Base-by-base conservation (phyloP, 169 alveolate species). In the Plasmodium ovale region DNA sequence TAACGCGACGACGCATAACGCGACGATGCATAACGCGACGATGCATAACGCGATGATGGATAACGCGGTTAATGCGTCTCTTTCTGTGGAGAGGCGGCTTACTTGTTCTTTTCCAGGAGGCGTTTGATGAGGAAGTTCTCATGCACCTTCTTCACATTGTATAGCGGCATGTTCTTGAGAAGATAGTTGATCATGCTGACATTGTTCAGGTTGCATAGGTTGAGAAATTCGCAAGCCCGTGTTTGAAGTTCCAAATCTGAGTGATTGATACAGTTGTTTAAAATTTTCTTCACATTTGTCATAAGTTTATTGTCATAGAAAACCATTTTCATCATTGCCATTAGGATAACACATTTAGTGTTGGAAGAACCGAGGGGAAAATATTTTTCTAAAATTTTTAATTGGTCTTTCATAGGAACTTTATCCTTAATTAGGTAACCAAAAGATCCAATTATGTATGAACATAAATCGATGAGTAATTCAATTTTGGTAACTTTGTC, bases 141-240 rank as follows among this genome's bases (percentile, higher is more conserved):
- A 33, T 72, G 88, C 10, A 64, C 58, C 44, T 87, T 87, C 35
- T 58, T 69, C 25, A 42, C 49, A 25, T 72, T 53, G 29, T 73
- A 82, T 4, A 82, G 60, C 0, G 92, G 92, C 88, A 87, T 87
- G 12, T 62, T 59, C 62, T 87, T 72, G 16, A 72, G 58, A 1
- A 79, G 25, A 72, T 42, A 51, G 12, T 44, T 88, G 12, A 79
- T 53, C 71, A 72, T 62, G 31, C 85, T 60, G 21, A 68, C 31
- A 79, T 84, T 92, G 35, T 37, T 87, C 42, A 59, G 25, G 16
- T 64, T 90, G 62, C 59, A 87, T 7, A 69, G 70, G 6, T 88
- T 87, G 21, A 93, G 54, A 1, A 93, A 71, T 44, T 92, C 95
- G 25, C 95, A 93, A 0, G 94, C 93, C 37, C 94, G 73, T 10